Evolutionary conservation across 1,139 yeast genomes (phyloP).

Genomic region (Wickerhamomyces sp.): DNA sequence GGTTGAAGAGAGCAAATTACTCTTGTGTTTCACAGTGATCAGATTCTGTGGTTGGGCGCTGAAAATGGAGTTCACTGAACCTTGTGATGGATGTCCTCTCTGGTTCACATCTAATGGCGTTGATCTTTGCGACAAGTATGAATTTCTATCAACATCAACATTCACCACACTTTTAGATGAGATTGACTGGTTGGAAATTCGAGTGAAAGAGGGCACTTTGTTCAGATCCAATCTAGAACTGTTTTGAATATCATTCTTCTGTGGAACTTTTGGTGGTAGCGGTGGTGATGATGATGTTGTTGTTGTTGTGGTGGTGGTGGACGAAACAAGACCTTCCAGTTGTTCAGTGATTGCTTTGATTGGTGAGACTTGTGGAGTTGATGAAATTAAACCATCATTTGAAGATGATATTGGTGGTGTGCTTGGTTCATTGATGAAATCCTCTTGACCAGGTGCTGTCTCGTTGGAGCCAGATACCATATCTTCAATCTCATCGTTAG

Average conservation of each 20-base stretch:
- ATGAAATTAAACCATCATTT: slow-evolving; percentile 18
- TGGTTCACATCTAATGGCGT: slow-evolving; percentile 8
- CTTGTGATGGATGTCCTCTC: slow-evolving; percentile 8
- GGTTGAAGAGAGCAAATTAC: too few species aligned
- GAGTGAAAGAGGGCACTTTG: slow-evolving; percentile 17
- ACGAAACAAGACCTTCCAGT: too few species aligned
- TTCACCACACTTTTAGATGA: slow-evolving; percentile 1
- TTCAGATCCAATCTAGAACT: slow-evolving; percentile 12
- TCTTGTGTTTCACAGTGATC: background rate
- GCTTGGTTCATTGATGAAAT: slow-evolving; percentile 16
- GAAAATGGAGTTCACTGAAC: slow-evolving; percentile 14
- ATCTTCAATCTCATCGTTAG: slow-evolving; percentile 15
- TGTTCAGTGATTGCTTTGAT: slow-evolving; percentile 20
- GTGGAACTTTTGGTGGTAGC: background rate
- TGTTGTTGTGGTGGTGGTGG: too few species aligned
- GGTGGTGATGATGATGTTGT: slow-evolving; percentile 1
- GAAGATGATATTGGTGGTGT: slow-evolving; percentile 16
- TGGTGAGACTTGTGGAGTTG: slow-evolving; percentile 23
- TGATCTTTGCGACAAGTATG: slow-evolving; percentile 20
- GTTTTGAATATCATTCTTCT: background rate
- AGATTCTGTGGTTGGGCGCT: slow-evolving; percentile 12
- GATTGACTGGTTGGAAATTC: slow-evolving; percentile 17
- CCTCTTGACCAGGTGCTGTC: slow-evolving; percentile 9
- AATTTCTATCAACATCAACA: slow-evolving; percentile 9
- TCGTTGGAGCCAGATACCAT: slow-evolving; percentile 4